Evolutionary conservation across 805 yeast species (phyloP).

Genomic region (Candida vaughaniae): DNA sequence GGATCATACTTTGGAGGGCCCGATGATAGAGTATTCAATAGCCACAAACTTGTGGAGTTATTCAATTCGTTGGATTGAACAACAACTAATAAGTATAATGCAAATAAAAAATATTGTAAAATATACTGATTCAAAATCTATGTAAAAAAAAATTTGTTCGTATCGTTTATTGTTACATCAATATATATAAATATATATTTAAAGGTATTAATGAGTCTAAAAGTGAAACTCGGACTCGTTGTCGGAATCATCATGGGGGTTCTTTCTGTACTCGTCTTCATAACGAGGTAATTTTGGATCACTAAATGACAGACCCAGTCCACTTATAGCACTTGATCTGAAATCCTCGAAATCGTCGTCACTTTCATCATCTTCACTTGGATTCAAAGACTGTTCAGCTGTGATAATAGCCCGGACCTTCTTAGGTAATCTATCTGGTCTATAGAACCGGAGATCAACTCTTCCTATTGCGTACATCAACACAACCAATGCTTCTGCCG

Average conservation of each 20-base stretch:
- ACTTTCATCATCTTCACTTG: constrained; percentile 7
- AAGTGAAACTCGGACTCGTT: constrained; percentile 24
- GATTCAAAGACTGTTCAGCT: constrained; percentile 35
- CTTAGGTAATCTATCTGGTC: constrained; percentile 58
- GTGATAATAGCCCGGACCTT: constrained; percentile 38
- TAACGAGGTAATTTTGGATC: constrained; percentile 12
- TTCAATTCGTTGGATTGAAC: constrained; percentile 14
- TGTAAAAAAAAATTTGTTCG: too few relatives aligned
- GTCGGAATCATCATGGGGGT: constrained; percentile 15
- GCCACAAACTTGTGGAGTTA: constrained; percentile 49
- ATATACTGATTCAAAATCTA: too few relatives aligned
- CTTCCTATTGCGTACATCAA: constrained; percentile 59
- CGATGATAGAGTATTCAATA: constrained; percentile 52
- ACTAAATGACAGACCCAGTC: constrained; percentile 8
- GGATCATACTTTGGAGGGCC: constrained; percentile 51
- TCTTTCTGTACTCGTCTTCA: constrained; percentile 15
- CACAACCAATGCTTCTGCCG: constrained; percentile 56
- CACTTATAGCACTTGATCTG: constrained; percentile 12
- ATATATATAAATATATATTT: too few relatives aligned
- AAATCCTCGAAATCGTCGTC: constrained; percentile 13
- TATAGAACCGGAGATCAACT: constrained; percentile 73
- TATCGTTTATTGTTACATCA: too few relatives aligned
- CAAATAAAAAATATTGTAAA: too few relatives aligned
- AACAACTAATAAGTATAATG: too few relatives aligned
- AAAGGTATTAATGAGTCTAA: constrained; percentile 7